Percentiles rank a stretch among this genome's conserved stretches.
Conservation (phyloP, 768 basidiomycete genomes). For the Tephrocybe rancida region DNA sequence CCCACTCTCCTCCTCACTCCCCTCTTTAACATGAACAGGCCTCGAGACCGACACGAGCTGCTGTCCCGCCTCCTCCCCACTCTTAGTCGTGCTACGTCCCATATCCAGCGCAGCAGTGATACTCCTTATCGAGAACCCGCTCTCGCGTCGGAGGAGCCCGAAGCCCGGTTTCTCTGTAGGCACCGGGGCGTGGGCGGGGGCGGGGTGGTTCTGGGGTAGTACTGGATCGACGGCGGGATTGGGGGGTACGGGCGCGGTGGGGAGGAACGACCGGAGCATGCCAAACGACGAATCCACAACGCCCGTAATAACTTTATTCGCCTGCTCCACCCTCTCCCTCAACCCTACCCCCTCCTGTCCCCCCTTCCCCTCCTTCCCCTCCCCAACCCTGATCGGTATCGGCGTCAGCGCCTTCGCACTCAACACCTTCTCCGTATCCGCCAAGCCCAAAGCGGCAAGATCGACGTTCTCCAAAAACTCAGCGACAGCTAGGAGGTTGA, state of each 20-base stretch:
- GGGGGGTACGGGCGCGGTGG: constrained; percentile 29
- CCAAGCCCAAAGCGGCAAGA: constrained; percentile 64
- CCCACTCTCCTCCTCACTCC: constrained; percentile 33
- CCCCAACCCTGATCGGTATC: constrained; percentile 76
- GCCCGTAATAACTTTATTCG: constrained; percentile 81
- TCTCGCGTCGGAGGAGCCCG: constrained; percentile 72
- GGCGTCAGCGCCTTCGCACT: constrained; percentile 83
- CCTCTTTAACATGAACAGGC: constrained; percentile 37
- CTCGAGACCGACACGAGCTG: constrained; percentile 49
- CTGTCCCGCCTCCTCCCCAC: constrained; percentile 42
- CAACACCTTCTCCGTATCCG: constrained; percentile 55
- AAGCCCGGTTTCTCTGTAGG: constrained; percentile 55
- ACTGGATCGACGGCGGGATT: background rate
- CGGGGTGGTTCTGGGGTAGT: background rate
- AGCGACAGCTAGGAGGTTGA: constrained; percentile 93
- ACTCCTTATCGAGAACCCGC: constrained; percentile 82
- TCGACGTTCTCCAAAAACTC: constrained; percentile 97
- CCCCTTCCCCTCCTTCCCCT: too few species aligned
- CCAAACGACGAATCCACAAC: constrained; percentile 92
- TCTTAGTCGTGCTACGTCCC: constrained; percentile 36
- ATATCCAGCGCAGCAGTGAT: constrained; percentile 65
- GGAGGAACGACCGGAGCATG: constrained; percentile 80
- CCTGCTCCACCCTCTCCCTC: constrained; percentile 78
- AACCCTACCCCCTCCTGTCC: too few species aligned
- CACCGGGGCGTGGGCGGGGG: constrained; percentile 18